Evolutionary conservation across 2,329 filamentous ascomycete genomes (phyloP), one percentile per base, ranked within the genome.

Genomic region (Triangularia verruculosa): DNA sequence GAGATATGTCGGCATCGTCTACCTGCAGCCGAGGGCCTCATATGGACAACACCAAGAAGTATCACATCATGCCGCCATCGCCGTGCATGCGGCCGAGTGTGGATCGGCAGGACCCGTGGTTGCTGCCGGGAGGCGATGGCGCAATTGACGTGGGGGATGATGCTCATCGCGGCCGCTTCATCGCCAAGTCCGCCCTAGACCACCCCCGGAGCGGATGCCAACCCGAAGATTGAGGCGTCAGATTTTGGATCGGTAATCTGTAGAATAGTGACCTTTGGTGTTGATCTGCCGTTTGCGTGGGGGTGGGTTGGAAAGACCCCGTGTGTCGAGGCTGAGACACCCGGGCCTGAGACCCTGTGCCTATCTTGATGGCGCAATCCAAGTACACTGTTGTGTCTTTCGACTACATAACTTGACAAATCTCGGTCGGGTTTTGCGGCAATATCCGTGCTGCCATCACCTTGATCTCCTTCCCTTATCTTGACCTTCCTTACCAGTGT

Each of bases 111-210:
- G 30, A 13, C 8, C 30, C 25, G 61, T 34, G 32, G 51, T 15
- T 54, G 22, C 15, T 54, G 20, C 51, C 12, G 20, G 51, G 12
- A 47, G 56, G 52, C 60, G 59, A 68, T 68, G 53, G 65, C 65
- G 65, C 66, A 65, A 68, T 68, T 65, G 39, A 47, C 58, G 59
- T 56, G 59, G 59, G 60, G 28, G 39, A 68, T 68, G 65, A 58
- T 63, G 67, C 53, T 61, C 34, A 64, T 56, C 34, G 58, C 47
- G 15, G 13, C 32, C 47, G 59, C 57, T 54, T 25, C 54, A 17
- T 25, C 28, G 55, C 58, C 58, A 53, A 51, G 58, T 22, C 58
- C 27, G 20, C 34, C 39, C 27, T 60, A 39, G 25, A 20, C 25
- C 56, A 20, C 17, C 32, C 20, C 56, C 30, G 30, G 56, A 27